Evolutionary conservation across 768 basidiomycete species (phyloP), one percentile per base, ranked within the genome.

Genomic region (Nidula microcarpa): DNA sequence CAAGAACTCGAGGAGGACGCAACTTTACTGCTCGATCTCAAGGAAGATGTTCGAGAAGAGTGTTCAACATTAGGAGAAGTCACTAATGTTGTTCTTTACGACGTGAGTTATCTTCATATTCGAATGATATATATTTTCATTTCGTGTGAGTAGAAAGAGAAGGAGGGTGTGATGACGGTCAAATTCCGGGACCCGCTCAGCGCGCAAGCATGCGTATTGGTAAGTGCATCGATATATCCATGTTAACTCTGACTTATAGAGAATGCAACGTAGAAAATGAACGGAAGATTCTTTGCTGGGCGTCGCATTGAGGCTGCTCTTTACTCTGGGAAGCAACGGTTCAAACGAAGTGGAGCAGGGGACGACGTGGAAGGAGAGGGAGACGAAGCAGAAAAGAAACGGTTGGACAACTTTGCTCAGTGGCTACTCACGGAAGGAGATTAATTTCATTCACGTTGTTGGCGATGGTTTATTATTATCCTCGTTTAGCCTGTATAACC

Each of bases 31-130:
- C 80, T 98, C 11, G 96, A 98, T 60, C 78, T 98, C 49, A 98
- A 98, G 65, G 94, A 97, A 63, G 96, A 98, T 59, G 94, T 98
- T 14, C 82, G 96, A 51, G 94, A 96, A 34, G 96, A 98, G 65
- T 94, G 94, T 57, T 84, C 89, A 48, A 80, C 80, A 0, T 68
- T 98, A 10, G 97, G 97, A 32, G 91, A 95, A 61, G 97, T 99
- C 4, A 98, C 97, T 0, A 98, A 94, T 60, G 91, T 98, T 1
- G 86, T 93, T 33, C 69, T 99, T 39, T 98, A 96, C 63, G 96
- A 99, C 72, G 96, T 96, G 67, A 68, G 91, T 77, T 14, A 50
- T 51, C 36, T 23, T 43, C 32, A 17, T n/a, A 44, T n/a, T 9
- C 5, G 53, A 49, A 18, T 39, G 45, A 50, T 11, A 51, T 37